Conservation (phyloP, 352 stramenopile species). For the Pythium periplocum region DNA sequence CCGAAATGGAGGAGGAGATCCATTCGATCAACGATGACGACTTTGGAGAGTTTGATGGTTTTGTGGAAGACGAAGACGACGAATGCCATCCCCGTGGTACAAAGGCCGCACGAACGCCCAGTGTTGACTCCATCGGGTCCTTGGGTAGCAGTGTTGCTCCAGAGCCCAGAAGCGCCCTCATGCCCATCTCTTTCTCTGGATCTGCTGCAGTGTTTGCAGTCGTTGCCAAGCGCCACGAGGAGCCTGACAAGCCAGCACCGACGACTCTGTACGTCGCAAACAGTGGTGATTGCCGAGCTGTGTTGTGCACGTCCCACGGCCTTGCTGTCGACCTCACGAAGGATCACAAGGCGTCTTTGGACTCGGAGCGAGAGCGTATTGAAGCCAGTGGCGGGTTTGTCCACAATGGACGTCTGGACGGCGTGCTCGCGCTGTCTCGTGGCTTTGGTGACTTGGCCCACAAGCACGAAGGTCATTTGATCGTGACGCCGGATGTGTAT, state of each 20-base stretch:
- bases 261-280: constrained; percentile 81
- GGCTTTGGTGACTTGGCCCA: constrained; percentile 87
- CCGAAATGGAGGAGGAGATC: constrained; percentile 26
- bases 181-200: constrained; percentile 83
- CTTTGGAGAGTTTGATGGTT: constrained; percentile 10
- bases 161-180: constrained; percentile 9
- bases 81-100: not conserved
- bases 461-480: constrained; percentile 86
- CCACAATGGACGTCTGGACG: constrained; percentile 85
- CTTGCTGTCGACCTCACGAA: constrained; percentile 74
- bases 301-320: constrained; percentile 74
- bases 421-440: constrained; percentile 82
- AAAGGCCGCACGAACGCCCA: constrained; percentile 20
- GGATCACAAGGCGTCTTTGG: constrained; percentile 84
- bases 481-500: constrained; percentile 76
- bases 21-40: constrained; percentile 25
- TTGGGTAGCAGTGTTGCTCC: too few species aligned
- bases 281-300: constrained; percentile 86
- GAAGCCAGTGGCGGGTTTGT: constrained; percentile 80
- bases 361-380: constrained; percentile 75
- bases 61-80: constrained; percentile 17
- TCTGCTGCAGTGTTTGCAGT: constrained; percentile 61
- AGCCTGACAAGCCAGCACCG: constrained; percentile 14
- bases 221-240: constrained; percentile 33
- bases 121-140: too few species aligned